Evolutionary conservation across 129 eudicot species (phyloP), one percentile per base, ranked within the genome.

Genomic region (Lactuca sativa): DNA sequence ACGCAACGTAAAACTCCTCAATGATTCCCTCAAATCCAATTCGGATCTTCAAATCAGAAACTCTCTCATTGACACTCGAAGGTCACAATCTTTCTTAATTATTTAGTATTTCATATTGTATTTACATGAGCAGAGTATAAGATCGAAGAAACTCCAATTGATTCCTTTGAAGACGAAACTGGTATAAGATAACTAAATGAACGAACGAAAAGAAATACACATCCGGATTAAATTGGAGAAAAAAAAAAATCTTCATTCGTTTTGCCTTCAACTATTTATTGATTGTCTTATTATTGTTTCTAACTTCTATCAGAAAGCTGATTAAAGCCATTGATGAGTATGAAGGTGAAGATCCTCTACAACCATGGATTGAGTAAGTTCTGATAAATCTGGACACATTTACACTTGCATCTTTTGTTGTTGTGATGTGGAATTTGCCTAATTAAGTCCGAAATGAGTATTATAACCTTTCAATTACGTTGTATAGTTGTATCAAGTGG

Each of bases 401-500:
- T 47, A 6, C 18, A 31, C 55, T 17, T 58, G 55, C 37, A 43
- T 6, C 49, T 40, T 43, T 31, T 54, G 67, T 31, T 54, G 67
- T 31, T 54, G 49, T 38, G 62, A 12, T 21, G 17, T 17, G 18
- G 5, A 70, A 41, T 12, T 37, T 59, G 14, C 12, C 48, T 6
- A n/a, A 55, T 34, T 40, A 9, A 57, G 6, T 66, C 37, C 38
- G 51, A 60, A n/a, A 37, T 36, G 14, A 62, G 52, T 47, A 47
- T 8, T 11, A n/a, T 61, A 61, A 61, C 43, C 16, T 72, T 11
- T 52, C n/a, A 21, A 52, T 47, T 12, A 37, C 25, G n/a, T 59
- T 69, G 33, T 32, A 41, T 66, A 90, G 97, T 70, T 93, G 98
- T 81, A 93, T 93, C 76, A 89, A 93, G 71, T 93, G 98, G 98